Percentiles rank a stretch among this genome's conserved stretches.
These are phyloP conservation scores for Euptelea pleiosperma DNA, from an alignment of 164 flowering plant genomes.

Conservation along the genomic window DNA sequence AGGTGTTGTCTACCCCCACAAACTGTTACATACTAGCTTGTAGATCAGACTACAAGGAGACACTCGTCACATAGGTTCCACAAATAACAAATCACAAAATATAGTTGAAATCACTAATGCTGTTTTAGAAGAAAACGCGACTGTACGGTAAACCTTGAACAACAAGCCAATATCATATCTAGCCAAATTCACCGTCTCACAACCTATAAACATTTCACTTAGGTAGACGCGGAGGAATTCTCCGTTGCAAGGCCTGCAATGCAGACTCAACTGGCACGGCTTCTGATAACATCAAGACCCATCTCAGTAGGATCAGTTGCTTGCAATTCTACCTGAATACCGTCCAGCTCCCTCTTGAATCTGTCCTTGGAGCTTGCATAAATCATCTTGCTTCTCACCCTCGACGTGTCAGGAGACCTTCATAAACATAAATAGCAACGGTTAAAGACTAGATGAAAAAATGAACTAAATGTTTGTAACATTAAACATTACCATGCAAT, in stretches of 20 bases:
- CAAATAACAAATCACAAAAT: constrained; percentile 36
- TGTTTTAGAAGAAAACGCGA: constrained; percentile 23
- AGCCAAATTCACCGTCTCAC: constrained; percentile 42
- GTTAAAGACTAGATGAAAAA: not conserved
- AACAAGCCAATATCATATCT: constrained; percentile 28
- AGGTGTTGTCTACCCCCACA: constrained; percentile 28
- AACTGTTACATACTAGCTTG: constrained; percentile 32
- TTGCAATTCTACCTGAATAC: constrained; percentile 57
- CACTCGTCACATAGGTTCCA: constrained; percentile 31
- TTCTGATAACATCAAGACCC: constrained; percentile 51
- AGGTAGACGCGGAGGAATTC: constrained; percentile 19
- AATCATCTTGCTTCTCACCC: constrained; percentile 63
- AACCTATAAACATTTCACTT: constrained; percentile 43
- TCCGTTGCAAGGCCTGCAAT: constrained; percentile 12
- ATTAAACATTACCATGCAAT: constrained; percentile 51
- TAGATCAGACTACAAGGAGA: constrained; percentile 40
- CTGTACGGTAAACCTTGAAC: constrained; percentile 27
- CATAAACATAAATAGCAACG: not conserved
- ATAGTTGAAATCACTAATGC: constrained; percentile 30
- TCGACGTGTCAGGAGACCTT: constrained; percentile 55
- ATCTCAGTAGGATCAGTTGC: constrained; percentile 60
- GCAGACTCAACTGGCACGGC: constrained; percentile 40
- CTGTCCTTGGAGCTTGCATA: constrained; percentile 61
- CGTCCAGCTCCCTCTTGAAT: constrained; percentile 58
- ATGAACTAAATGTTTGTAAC: too few species aligned